A percentile compares a stretch with the other conserved stretches of the same genome.
Conservation (phyloP, 2,329 filamentous ascomycete genomes). For the Colletotrichum tanaceti region DNA sequence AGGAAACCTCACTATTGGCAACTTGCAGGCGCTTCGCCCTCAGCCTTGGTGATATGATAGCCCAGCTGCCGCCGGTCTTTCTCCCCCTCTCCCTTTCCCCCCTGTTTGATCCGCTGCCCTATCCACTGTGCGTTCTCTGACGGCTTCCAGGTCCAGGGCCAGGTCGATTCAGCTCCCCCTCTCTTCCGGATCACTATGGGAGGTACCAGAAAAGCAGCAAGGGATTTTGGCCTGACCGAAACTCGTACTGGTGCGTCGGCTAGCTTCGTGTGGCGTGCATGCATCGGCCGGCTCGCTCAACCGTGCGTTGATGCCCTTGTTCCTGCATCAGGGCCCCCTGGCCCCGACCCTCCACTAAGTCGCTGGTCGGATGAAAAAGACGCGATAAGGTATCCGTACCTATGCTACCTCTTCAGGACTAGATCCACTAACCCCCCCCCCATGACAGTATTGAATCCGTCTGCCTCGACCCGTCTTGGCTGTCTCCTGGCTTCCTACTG, state of each 20-base stretch:
- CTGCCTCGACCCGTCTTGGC: slow-evolving; percentile 35
- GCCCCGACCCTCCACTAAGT: slow-evolving; percentile 9
- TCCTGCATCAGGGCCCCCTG: slow-evolving; percentile 36
- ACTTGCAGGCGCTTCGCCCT: slow-evolving; percentile 21
- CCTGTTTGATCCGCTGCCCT: slow-evolving; percentile 11
- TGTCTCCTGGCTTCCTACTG: slow-evolving; percentile 19
- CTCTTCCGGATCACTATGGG: neutral
- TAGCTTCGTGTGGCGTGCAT: slow-evolving; percentile 35
- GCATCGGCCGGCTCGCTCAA: slow-evolving; percentile 24
- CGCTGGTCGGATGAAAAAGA: slow-evolving; percentile 11
- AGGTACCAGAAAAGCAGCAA: slow-evolving; percentile 35
- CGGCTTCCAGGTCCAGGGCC: slow-evolving; percentile 21
- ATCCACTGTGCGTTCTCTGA: slow-evolving; percentile 19
- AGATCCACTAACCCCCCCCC: neutral
- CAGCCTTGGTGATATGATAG: slow-evolving; percentile 28
- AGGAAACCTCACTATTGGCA: slow-evolving; percentile 37
- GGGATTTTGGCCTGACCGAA: slow-evolving; percentile 27
- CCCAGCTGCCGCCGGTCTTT: slow-evolving; percentile 10
- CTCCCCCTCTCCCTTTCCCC: neutral
- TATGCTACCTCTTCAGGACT: slow-evolving; percentile 37
- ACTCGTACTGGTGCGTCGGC: slow-evolving; percentile 16
- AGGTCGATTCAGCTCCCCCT: slow-evolving; percentile 2
- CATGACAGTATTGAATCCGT: slow-evolving; percentile 10
- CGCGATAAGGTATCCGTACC: slow-evolving; percentile 36
- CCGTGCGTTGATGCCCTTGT: slow-evolving; percentile 33